These are phyloP conservation scores for Kluyveromyces lactis DNA, from an alignment of 805 yeast species.

Conservation along the genomic window DNA sequence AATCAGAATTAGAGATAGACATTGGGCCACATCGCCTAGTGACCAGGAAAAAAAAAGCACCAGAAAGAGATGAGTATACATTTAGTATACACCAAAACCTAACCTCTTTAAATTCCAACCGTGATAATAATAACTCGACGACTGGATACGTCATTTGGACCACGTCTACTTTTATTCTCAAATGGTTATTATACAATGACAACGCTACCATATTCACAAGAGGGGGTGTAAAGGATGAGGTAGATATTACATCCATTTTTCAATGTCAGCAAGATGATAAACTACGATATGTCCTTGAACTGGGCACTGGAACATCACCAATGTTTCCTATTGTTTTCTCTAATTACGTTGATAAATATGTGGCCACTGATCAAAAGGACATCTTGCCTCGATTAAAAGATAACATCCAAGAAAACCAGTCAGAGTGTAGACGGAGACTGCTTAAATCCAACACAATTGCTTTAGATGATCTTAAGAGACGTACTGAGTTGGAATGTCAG, in stretches of 20 bases:
- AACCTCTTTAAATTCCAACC: slow-evolving; percentile 21
- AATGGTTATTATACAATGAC: slow-evolving; percentile 25
- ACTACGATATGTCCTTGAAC: slow-evolving; percentile 16
- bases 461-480: neutral
- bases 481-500: slow-evolving; percentile 6
- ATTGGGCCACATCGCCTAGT: slow-evolving; percentile 17
- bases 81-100: slow-evolving; percentile 23
- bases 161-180: slow-evolving; percentile 26
- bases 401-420: slow-evolving; percentile 20
- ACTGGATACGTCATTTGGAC: slow-evolving; percentile 32
- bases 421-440: slow-evolving; percentile 17
- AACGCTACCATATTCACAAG: slow-evolving; percentile 12
- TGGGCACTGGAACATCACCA: slow-evolving; percentile 29
- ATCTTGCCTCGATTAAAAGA: slow-evolving; percentile 20
- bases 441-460: slow-evolving; percentile 5
- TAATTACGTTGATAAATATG: slow-evolving; percentile 21
- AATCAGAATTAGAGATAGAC: slow-evolving; percentile 11
- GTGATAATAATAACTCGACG: slow-evolving; percentile 27
- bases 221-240: slow-evolving; percentile 9
- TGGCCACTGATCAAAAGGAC: slow-evolving; percentile 29
- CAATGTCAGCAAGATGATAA: slow-evolving; percentile 3
- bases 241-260: slow-evolving; percentile 5
- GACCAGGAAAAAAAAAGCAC: neutral
- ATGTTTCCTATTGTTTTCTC: slow-evolving; percentile 21
- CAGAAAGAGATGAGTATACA: slow-evolving; percentile 12